Evolutionary conservation across 108 stramenopile species (phyloP).

Genomic region (Conticribra guillardii): DNA sequence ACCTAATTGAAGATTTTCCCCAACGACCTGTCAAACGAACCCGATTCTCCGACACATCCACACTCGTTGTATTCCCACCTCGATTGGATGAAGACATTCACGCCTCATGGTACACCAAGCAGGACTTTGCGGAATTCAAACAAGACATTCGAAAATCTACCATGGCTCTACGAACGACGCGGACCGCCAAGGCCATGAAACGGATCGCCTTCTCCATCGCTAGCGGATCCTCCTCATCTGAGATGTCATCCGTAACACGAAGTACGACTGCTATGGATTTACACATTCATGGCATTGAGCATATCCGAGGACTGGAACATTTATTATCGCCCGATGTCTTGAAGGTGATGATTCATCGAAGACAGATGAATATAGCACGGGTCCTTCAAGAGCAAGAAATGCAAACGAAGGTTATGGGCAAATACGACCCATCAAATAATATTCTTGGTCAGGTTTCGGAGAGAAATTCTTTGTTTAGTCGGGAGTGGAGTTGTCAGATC

Average conservation of each 20-base stretch:
- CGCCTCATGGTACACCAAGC: conserved; percentile 15
- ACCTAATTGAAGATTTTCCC: too few species aligned
- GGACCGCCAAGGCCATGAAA: conserved; percentile 4
- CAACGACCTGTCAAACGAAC: conserved; percentile 1
- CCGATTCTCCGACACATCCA: conserved; percentile 18
- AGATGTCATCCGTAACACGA: too few species aligned
- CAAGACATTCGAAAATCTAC: conserved; percentile 1
- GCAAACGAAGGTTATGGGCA: background rate
- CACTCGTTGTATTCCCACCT: conserved; percentile 10
- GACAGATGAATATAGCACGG: conserved; percentile 2
- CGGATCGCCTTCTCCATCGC: background rate
- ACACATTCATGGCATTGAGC: conserved; percentile 5
- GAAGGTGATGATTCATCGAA: background rate
- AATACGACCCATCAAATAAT: background rate
- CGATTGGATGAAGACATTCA: conserved; percentile 1
- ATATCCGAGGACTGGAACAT: conserved; percentile 3
- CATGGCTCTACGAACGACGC: background rate
- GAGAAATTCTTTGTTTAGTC: background rate
- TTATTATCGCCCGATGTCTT: conserved; percentile 16
- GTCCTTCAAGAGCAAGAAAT: conserved; percentile 19
- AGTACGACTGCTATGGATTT: background rate
- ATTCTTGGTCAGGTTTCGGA: background rate
- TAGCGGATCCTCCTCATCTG: background rate
- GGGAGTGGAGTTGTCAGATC: background rate
- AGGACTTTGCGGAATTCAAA: conserved; percentile 19